Conservation (phyloP, 1,284 basidiomycete genomes). For the Mycosarcoma mackinlayi region DNA sequence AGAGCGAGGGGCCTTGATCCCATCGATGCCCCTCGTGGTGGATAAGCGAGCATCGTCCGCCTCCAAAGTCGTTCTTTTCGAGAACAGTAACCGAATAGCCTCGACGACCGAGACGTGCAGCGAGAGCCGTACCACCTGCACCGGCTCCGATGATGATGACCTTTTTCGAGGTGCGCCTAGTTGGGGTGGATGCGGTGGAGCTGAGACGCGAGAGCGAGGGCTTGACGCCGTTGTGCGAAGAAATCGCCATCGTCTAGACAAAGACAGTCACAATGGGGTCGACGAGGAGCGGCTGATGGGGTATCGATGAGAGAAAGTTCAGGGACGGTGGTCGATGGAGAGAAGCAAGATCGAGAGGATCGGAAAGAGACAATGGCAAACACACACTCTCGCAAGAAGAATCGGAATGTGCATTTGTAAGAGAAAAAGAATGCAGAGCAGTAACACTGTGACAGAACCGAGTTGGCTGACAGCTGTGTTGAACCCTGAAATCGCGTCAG, state of each 20-base stretch:
- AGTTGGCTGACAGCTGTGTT: too few relatives aligned
- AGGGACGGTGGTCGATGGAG: background rate
- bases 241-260: conserved; percentile 1
- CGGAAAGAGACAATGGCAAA: too few relatives aligned
- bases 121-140: conserved; percentile 71
- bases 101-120: conserved; percentile 70
- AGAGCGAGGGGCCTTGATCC: conserved; percentile 70
- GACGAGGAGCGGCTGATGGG: background rate
- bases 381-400: conserved; percentile 1
- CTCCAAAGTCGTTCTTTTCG: conserved; percentile 68
- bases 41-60: conserved; percentile 72
- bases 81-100: conserved; percentile 71
- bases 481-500: conserved; percentile 8
- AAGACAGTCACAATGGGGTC: too few relatives aligned
- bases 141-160: conserved; percentile 70
- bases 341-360: background rate
- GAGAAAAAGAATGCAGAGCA: background rate
- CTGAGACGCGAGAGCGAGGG: conserved; percentile 21
- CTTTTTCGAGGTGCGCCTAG: conserved; percentile 35
- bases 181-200: conserved; percentile 7
- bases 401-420: background rate
- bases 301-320: too few relatives aligned
- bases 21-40: conserved; percentile 70
- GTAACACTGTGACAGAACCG: too few relatives aligned
- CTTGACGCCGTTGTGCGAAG: background rate